A percentile compares a stretch with the other conserved stretches of the same genome.
These are phyloP conservation scores for Leptographium lundbergii DNA, from an alignment of 2,329 filamentous ascomycete species.

Conservation along the genomic window DNA sequence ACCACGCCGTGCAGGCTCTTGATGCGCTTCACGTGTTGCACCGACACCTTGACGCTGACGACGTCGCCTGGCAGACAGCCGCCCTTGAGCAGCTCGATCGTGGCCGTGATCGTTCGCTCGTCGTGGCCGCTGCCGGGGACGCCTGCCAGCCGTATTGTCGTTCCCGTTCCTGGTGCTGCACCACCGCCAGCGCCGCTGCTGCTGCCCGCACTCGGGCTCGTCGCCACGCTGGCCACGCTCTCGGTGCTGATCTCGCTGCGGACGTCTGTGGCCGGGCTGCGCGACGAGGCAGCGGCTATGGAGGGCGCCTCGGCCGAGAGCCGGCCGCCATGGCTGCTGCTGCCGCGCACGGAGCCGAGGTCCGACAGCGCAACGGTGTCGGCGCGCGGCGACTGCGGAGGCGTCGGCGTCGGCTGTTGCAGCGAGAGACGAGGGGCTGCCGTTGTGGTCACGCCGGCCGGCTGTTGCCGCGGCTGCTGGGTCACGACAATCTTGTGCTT, in stretches of 20 bases:
- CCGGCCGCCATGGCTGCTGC: neutral
- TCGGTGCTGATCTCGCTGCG: conserved; percentile 60
- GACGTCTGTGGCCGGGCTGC: conserved; percentile 37
- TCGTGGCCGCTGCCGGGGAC: conserved; percentile 25
- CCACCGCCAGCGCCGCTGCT: neutral
- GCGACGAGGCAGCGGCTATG: conserved; percentile 8
- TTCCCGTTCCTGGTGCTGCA: no score
- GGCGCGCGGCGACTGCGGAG: conserved; percentile 11
- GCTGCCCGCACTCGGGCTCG: neutral
- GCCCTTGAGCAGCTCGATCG: conserved; percentile 67
- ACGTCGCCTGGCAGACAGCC: conserved; percentile 79
- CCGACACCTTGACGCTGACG: conserved; percentile 64
- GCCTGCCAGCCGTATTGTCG: neutral
- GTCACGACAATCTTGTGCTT: conserved; percentile 42
- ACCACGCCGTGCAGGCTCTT: conserved; percentile 90
- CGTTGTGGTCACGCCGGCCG: conserved; percentile 26
- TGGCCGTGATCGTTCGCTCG: conserved; percentile 74
- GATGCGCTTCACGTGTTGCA: conserved; percentile 80
- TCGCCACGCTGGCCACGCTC: conserved; percentile 46
- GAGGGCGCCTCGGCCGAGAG: conserved; percentile 25
- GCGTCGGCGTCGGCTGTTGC: neutral
- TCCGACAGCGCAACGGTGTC: conserved; percentile 22
- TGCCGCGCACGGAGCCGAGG: neutral
- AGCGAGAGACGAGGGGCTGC: conserved; percentile 34
- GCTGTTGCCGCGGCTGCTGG: neutral